These are phyloP conservation scores for Persicaria tinctoria DNA, from an alignment of 148 eudicot species.

Conservation along the genomic window DNA sequence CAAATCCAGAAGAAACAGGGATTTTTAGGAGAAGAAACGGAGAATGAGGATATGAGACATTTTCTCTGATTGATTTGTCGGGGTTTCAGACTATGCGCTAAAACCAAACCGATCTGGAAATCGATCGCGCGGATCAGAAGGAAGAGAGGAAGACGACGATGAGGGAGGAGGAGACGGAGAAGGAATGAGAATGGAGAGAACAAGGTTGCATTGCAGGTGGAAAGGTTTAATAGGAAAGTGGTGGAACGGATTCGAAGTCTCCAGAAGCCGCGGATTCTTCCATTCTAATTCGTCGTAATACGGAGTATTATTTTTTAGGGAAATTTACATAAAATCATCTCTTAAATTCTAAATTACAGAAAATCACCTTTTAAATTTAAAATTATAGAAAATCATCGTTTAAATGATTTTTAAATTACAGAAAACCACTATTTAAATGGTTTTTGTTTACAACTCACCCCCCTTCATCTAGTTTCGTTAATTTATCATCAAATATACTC, in stretches of 20 bases:
- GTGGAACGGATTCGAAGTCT: slow-evolving; percentile 1
- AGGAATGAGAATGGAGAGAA: not conserved
- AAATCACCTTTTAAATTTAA: too few species aligned
- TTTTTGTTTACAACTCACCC: too few species aligned
- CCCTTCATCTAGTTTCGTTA: too few species aligned
- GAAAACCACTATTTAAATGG: too few species aligned
- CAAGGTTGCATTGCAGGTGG: not conserved
- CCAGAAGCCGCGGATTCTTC: slow-evolving; percentile 6
- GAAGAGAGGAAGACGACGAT: not conserved
- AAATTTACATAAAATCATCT: too few species aligned
- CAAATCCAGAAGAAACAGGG: not conserved
- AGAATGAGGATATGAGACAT: slow-evolving; percentile 10
- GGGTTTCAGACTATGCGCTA: not conserved
- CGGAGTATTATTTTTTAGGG: too few species aligned
- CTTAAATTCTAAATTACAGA: too few species aligned
- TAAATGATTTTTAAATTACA: too few species aligned
- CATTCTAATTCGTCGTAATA: too few species aligned
- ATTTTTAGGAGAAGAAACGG: not conserved
- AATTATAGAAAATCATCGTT: too few species aligned
- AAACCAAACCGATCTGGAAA: not conserved
- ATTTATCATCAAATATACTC: too few species aligned
- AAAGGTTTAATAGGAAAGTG: slow-evolving; percentile 2
- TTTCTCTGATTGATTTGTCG: not conserved
- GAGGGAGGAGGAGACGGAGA: not conserved
- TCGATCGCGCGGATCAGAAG: not conserved